A percentile compares a stretch with the other conserved stretches of the same genome.
Evolutionary conservation across 2,329 filamentous ascomycete genomes (phyloP).

Genomic region (Falciphora oryzae): DNA sequence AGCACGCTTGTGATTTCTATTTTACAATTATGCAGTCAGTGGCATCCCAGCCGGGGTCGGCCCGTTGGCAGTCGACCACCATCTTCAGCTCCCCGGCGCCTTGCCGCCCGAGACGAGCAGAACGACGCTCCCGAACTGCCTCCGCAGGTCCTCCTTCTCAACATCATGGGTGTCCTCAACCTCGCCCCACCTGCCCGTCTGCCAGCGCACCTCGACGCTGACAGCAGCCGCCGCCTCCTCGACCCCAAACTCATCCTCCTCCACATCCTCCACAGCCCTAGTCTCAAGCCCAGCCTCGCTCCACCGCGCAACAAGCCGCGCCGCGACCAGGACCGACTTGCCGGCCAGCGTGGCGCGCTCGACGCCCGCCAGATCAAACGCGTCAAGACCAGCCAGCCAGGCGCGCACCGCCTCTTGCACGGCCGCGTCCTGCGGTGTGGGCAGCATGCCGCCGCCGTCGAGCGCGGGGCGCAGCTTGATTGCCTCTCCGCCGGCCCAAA

Average conservation of each 20-base stretch:
- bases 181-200: slow-evolving; percentile 88
- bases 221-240: slow-evolving; percentile 75
- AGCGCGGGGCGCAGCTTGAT: slow-evolving; percentile 74
- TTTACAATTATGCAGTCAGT: background rate
- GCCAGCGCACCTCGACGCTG: slow-evolving; percentile 83
- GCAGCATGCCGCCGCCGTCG: slow-evolving; percentile 71
- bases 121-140: slow-evolving; percentile 84
- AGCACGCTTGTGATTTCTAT: background rate
- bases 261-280: slow-evolving; percentile 9
- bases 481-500: slow-evolving; percentile 69
- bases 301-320: slow-evolving; percentile 79
- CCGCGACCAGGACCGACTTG: slow-evolving; percentile 78
- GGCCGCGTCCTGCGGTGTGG: slow-evolving; percentile 62
- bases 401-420: slow-evolving; percentile 72
- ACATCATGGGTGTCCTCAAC: slow-evolving; percentile 99
- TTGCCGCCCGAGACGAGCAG: slow-evolving; percentile 64
- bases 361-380: slow-evolving; percentile 80
- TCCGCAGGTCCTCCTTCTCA: slow-evolving; percentile 78
- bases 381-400: slow-evolving; percentile 67
- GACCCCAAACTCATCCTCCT: slow-evolving; percentile 58
- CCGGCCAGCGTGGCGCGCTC: slow-evolving; percentile 79
- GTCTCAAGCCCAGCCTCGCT: slow-evolving; percentile 54
- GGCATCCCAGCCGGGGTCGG: background rate
- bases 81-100: background rate
- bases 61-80: no score